Conservation (phyloP, 768 basidiomycete species). For the Udeniomyces megalosporus region DNA sequence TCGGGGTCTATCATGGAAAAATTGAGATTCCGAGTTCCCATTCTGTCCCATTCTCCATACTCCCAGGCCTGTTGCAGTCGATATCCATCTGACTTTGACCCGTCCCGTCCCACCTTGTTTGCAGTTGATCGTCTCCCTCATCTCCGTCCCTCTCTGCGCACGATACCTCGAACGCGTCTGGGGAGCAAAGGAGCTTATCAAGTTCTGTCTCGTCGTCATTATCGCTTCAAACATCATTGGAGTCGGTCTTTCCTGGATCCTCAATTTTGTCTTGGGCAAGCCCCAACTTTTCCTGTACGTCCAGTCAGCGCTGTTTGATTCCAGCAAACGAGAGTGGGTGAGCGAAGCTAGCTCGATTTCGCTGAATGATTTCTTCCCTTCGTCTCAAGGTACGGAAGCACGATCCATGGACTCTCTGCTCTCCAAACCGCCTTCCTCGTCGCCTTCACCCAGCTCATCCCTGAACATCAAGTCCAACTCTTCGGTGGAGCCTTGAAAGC, state of each 20-base stretch:
- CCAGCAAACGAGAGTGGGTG: no score
- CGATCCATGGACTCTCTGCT: constrained; percentile 84
- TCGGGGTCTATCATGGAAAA: no score
- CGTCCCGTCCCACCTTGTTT: constrained; percentile 10
- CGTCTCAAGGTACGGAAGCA: constrained; percentile 57
- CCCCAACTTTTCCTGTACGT: constrained; percentile 64
- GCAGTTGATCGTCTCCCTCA: constrained; percentile 59
- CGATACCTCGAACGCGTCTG: constrained; percentile 88
- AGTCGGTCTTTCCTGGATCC: constrained; percentile 69
- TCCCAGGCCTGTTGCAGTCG: no score
- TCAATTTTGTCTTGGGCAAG: constrained; percentile 39
- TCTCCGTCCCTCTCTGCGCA: constrained; percentile 64
- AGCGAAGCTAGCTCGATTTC: no score
- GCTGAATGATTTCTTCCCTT: not conserved
- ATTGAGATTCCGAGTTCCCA: no score
- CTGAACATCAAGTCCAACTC: constrained; percentile 92
- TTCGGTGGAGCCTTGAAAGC: constrained; percentile 58
- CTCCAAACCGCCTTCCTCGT: constrained; percentile 78
- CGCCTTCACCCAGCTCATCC: constrained; percentile 93
- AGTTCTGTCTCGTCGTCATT: constrained; percentile 67
- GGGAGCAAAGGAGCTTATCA: constrained; percentile 69
- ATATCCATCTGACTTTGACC: no score
- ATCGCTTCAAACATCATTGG: constrained; percentile 76
- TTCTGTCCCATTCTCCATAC: no score
- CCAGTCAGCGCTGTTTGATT: not conserved